A percentile compares a stretch with the other conserved stretches of the same genome.
These are phyloP conservation scores for Lachnellula cervina DNA, from an alignment of 2,329 filamentous ascomycete genomes.

Conservation along the genomic window DNA sequence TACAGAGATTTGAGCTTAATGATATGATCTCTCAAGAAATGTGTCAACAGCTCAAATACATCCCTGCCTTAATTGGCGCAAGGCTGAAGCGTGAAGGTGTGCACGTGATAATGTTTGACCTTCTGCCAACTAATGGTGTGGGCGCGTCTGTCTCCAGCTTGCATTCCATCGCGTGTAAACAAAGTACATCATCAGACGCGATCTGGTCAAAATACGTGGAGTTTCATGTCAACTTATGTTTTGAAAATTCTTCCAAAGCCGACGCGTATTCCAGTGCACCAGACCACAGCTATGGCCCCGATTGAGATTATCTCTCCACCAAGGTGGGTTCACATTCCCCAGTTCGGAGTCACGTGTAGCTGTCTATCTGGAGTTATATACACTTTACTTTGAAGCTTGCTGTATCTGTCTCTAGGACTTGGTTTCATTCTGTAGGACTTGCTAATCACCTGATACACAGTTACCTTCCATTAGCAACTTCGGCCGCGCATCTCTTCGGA, in stretches of 20 bases:
- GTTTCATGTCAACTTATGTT: constrained; percentile 9
- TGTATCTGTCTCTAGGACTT: not conserved
- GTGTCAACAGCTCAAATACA: not conserved
- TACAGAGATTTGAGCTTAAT: not conserved
- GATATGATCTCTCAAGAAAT: not conserved
- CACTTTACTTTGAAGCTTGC: not conserved
- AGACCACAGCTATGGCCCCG: constrained; percentile 11
- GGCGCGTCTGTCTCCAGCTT: not conserved
- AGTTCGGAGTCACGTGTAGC: not conserved
- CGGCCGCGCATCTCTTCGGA: constrained; percentile 16
- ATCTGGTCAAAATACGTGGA: not conserved
- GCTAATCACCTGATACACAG: not conserved
- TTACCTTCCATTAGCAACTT: constrained; percentile 1
- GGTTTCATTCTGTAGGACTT: not conserved
- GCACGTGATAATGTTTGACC: not conserved
- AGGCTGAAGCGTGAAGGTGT: constrained; percentile 2
- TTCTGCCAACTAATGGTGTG: constrained; percentile 4
- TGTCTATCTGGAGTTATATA: not conserved
- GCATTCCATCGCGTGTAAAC: not conserved
- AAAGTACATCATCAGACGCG: not conserved
- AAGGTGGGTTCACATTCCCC: constrained; percentile 3
- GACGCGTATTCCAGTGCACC: not conserved
- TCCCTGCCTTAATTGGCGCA: not conserved
- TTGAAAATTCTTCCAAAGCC: constrained; percentile 6
- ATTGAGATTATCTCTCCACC: constrained; percentile 7